Evolutionary conservation across 352 stramenopile genomes (phyloP).

Genomic region (Elongisporangium undulatum): DNA sequence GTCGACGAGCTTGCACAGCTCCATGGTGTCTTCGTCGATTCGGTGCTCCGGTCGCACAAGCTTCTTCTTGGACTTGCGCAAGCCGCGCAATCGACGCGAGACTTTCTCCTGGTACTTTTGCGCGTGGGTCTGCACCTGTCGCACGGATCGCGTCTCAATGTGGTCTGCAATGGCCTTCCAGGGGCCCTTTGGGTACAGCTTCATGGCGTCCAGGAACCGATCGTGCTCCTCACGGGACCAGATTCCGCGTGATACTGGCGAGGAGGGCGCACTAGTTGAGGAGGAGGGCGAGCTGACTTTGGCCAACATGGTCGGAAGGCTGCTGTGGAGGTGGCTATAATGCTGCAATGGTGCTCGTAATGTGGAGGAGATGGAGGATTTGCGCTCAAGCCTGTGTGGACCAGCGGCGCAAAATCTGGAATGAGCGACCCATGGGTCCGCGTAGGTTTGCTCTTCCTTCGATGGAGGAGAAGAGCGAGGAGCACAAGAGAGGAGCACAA

Average conservation of each 20-base stretch:
- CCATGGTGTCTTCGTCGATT: slow-evolving; percentile 57
- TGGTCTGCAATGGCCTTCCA: slow-evolving; percentile 73
- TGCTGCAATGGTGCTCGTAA: neutral
- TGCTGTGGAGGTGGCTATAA: neutral
- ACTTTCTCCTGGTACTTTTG: slow-evolving; percentile 82
- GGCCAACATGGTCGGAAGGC: neutral
- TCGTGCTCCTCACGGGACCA: slow-evolving; percentile 72
- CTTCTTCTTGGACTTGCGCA: slow-evolving; percentile 74
- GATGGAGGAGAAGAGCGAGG: neutral
- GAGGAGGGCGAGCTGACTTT: neutral
- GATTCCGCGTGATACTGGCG: slow-evolving; percentile 20
- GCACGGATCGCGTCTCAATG: slow-evolving; percentile 62
- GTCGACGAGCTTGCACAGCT: slow-evolving; percentile 53
- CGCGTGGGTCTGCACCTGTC: slow-evolving; percentile 72
- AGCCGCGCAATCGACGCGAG: slow-evolving; percentile 47
- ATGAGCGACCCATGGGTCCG: neutral
- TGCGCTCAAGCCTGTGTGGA: neutral
- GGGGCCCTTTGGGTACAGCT: slow-evolving; percentile 60
- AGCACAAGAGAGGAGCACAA: neutral
- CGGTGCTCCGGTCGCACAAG: slow-evolving; percentile 49
- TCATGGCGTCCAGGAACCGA: slow-evolving; percentile 63
- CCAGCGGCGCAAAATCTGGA: neutral
- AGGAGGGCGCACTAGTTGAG: neutral
- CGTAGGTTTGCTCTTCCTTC: neutral
- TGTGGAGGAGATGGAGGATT: neutral